phyloP scores from a whole-genome alignment of 2,329 filamentous ascomycete species.

The Ascochyta rabiei region DNA sequence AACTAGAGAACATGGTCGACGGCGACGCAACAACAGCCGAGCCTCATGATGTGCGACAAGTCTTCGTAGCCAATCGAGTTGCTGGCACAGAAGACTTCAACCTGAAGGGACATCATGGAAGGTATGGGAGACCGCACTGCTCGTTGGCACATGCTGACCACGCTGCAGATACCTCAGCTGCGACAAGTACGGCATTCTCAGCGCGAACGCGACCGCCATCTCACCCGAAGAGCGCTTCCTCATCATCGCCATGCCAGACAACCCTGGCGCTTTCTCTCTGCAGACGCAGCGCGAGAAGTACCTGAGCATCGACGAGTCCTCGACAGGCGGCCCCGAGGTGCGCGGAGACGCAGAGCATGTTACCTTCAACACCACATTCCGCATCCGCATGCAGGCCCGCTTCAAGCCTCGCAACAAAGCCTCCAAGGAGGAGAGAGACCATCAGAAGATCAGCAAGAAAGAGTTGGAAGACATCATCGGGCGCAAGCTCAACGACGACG shows the following conservation, averaged over 20 bases:
- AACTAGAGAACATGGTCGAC: conserved; percentile 87
- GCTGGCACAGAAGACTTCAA: conserved; percentile 80
- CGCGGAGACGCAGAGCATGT: conserved; percentile 75
- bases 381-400: conserved; percentile 90
- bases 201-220: conserved; percentile 79
- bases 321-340: conserved; percentile 62
- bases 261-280: conserved; percentile 73
- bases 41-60: conserved; percentile 93
- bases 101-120: conserved; percentile 89
- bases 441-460: conserved; percentile 82
- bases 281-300: conserved; percentile 76
- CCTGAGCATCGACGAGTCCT: conserved; percentile 60
- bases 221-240: conserved; percentile 82
- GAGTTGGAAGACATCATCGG: conserved; percentile 85
- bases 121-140: conserved; percentile 52
- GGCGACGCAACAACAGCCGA: conserved; percentile 82
- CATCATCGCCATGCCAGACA: conserved; percentile 66
- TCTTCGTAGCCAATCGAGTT: conserved; percentile 88
- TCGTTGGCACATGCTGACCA: neutral
- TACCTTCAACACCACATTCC: conserved; percentile 72
- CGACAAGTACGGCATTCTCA: conserved; percentile 80
- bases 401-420: conserved; percentile 87
- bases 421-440: conserved; percentile 80
- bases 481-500: conserved; percentile 77
- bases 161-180: conserved; percentile 75